phyloP scores from a whole-genome alignment of 495 filamentous ascomycete genomes.

The Rhizodiscina lignyota region DNA sequence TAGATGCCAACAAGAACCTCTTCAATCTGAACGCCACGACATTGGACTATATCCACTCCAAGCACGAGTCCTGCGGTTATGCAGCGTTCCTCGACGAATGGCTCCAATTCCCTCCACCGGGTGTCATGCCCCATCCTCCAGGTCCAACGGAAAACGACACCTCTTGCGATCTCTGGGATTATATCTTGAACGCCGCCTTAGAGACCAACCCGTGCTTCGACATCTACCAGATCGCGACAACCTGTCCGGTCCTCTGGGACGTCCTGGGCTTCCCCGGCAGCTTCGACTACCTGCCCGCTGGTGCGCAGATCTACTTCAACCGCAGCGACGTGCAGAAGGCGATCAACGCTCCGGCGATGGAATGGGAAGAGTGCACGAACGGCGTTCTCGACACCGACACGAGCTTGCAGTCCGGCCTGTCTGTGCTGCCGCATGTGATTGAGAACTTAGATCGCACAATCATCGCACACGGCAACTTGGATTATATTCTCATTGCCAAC shows the following conservation, averaged over 20 bases:
- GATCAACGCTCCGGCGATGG: slow-evolving; percentile 47
- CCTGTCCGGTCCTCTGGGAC: slow-evolving; percentile 57
- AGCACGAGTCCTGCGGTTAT: slow-evolving; percentile 46
- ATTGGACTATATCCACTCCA: slow-evolving; percentile 35
- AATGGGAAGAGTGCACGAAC: slow-evolving; percentile 42
- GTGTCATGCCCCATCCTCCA: slow-evolving; percentile 31
- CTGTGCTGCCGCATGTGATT: slow-evolving; percentile 41
- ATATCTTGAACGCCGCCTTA: slow-evolving; percentile 36
- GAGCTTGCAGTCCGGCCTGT: slow-evolving; percentile 1
- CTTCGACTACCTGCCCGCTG: slow-evolving; percentile 19
- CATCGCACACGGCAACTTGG: slow-evolving; percentile 49
- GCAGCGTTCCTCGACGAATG: slow-evolving; percentile 41
- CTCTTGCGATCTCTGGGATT: slow-evolving; percentile 38
- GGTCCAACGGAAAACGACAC: slow-evolving; percentile 10
- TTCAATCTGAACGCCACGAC: slow-evolving; percentile 55
- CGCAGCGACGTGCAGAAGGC: slow-evolving; percentile 55
- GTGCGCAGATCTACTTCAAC: slow-evolving; percentile 59
- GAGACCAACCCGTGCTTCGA: slow-evolving; percentile 67
- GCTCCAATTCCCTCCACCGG: slow-evolving; percentile 51
- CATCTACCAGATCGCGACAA: slow-evolving; percentile 57
- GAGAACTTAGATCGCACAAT: slow-evolving; percentile 49
- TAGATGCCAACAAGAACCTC: slow-evolving; percentile 42
- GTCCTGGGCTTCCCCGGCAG: slow-evolving; percentile 55
- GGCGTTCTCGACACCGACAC: slow-evolving; percentile 34
- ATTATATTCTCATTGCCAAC: slow-evolving; percentile 45